Evolutionary conservation across 345 rosid genomes (phyloP).

Genomic region (Turnera subulata): DNA sequence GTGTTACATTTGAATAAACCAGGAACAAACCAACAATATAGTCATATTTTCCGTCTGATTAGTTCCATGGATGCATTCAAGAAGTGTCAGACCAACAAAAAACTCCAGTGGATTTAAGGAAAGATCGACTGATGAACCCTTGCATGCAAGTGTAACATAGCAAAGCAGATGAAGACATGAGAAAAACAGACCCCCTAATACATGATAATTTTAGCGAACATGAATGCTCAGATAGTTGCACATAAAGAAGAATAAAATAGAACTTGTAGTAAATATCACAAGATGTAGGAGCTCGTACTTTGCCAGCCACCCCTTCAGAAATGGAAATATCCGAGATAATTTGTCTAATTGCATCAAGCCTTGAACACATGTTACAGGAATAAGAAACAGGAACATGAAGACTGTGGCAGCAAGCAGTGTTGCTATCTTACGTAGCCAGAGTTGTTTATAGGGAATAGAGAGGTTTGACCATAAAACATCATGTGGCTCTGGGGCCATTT

Average conservation of each 20-base stretch:
- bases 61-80: no score
- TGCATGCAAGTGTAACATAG: no score
- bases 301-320: slow-evolving; percentile 47
- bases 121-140: no score
- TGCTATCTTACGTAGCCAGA: slow-evolving; percentile 81
- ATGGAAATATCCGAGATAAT: slow-evolving; percentile 55
- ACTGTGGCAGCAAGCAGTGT: slow-evolving; percentile 54
- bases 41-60: no score
- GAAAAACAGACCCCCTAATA: no score
- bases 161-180: no score
- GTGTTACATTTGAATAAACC: no score
- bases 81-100: not conserved
- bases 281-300: slow-evolving; percentile 42
- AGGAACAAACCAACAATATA: no score
- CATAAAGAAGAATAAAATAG: no score
- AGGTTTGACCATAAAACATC: slow-evolving; percentile 93
- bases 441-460: slow-evolving; percentile 66
- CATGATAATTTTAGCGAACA: no score
- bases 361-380: slow-evolving; percentile 80
- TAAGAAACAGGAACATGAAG: slow-evolving; percentile 69
- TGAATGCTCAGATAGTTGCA: no score
- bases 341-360: slow-evolving; percentile 65
- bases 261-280: slow-evolving; percentile 5
- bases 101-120: not conserved
- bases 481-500: slow-evolving; percentile 86